These are phyloP conservation scores for Clonostachys sp. DNA, from an alignment of 2,329 filamentous ascomycete species.

Conservation along the genomic window DNA sequence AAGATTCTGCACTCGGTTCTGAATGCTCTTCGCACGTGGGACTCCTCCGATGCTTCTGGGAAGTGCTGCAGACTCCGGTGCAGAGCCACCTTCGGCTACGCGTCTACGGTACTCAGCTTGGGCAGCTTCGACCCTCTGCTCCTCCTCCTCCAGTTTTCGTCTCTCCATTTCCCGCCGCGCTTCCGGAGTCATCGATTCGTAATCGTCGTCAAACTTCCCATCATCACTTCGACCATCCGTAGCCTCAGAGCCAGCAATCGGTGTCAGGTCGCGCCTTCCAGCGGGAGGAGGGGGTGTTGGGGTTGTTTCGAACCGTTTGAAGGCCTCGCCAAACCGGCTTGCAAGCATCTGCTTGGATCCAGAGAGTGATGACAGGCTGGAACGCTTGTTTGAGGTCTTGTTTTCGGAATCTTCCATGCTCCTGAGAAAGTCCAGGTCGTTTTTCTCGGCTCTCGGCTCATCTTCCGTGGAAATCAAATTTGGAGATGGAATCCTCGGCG, in stretches of 20 bases:
- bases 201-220: slow-evolving; percentile 58
- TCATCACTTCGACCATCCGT: slow-evolving; percentile 58
- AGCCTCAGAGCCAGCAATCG: slow-evolving; percentile 72
- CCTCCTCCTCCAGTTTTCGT: slow-evolving; percentile 76
- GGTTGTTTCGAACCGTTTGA: slow-evolving; percentile 78
- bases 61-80: slow-evolving; percentile 29
- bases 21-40: slow-evolving; percentile 75
- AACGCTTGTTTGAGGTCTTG: slow-evolving; percentile 53
- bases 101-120: slow-evolving; percentile 83
- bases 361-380: slow-evolving; percentile 67
- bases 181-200: slow-evolving; percentile 75
- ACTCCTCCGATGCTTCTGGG: slow-evolving; percentile 54
- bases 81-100: slow-evolving; percentile 46
- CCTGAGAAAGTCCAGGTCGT: slow-evolving; percentile 76
- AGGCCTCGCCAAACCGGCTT: slow-evolving; percentile 88
- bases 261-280: slow-evolving; percentile 52
- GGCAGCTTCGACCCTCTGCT: slow-evolving; percentile 81
- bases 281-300: slow-evolving; percentile 44
- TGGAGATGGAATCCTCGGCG: slow-evolving; percentile 29
- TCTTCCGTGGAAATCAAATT: slow-evolving; percentile 27
- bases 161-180: slow-evolving; percentile 88
- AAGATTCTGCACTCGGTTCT: slow-evolving; percentile 83
- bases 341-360: slow-evolving; percentile 76
- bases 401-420: slow-evolving; percentile 64
- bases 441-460: slow-evolving; percentile 42